These are phyloP conservation scores for Puccinia novopanici DNA, from an alignment of 1,284 basidiomycete species.

Conservation along the genomic window DNA sequence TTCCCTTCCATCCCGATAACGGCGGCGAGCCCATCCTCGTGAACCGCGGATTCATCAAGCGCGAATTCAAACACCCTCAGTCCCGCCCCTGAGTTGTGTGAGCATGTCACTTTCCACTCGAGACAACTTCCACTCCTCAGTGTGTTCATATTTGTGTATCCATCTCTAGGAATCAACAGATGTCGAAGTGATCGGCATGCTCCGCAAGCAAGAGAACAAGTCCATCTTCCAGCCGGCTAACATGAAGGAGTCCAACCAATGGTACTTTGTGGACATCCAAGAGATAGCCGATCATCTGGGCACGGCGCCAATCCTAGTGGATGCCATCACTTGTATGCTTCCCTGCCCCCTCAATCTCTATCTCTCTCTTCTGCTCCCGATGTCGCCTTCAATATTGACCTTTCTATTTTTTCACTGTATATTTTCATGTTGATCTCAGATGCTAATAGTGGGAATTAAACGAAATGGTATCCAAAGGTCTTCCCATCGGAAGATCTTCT, in stretches of 20 bases:
- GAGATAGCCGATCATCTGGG: slow-evolving; percentile 73
- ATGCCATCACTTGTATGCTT: slow-evolving; percentile 74
- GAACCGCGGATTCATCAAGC: slow-evolving; percentile 82
- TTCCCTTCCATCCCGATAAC: slow-evolving; percentile 72
- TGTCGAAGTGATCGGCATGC: slow-evolving; percentile 66
- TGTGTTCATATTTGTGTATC: background rate
- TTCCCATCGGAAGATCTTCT: slow-evolving; percentile 81
- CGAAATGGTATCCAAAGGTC: slow-evolving; percentile 69
- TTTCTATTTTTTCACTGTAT: slow-evolving; percentile 17
- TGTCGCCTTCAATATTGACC: background rate
- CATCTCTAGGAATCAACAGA: slow-evolving; percentile 51
- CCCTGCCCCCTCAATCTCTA: background rate
- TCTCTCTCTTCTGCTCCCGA: slow-evolving; percentile 55
- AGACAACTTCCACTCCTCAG: too few relatives aligned
- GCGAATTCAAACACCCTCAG: slow-evolving; percentile 63
- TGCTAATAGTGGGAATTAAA: slow-evolving; percentile 64
- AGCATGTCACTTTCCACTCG: slow-evolving; percentile 44
- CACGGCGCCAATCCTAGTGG: slow-evolving; percentile 79
- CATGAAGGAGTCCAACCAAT: slow-evolving; percentile 73
- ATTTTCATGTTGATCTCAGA: slow-evolving; percentile 52
- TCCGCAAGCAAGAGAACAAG: slow-evolving; percentile 64
- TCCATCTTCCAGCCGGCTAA: slow-evolving; percentile 88
- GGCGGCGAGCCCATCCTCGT: slow-evolving; percentile 71
- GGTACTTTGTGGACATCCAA: slow-evolving; percentile 87
- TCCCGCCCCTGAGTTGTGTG: slow-evolving; percentile 56